Conservation (phyloP, 176 grass and related monocot genomes). For the Olyra latifolia region DNA sequence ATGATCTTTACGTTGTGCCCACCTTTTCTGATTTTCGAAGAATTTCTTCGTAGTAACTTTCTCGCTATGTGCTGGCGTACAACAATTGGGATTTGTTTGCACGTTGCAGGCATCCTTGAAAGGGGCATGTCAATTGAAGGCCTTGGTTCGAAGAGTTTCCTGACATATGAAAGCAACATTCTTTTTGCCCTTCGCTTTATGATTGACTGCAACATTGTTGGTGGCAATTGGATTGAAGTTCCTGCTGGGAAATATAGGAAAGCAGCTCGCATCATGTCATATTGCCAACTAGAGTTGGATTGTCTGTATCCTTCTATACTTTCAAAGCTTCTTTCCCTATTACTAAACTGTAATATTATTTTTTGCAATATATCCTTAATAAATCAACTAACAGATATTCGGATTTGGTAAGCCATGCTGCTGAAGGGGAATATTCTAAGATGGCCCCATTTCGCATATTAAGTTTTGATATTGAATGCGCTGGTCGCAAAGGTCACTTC, state of each 20-base stretch:
- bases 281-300: constrained; percentile 88
- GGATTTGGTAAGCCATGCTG: constrained; percentile 76
- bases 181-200: constrained; percentile 98
- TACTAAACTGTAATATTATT: constrained; percentile 5
- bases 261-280: constrained; percentile 62
- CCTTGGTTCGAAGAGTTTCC: constrained; percentile 77
- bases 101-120: constrained; percentile 78
- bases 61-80: background rate
- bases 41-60: background rate
- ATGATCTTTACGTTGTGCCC: background rate
- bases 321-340: constrained; percentile 25
- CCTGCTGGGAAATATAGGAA: constrained; percentile 89
- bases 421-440: constrained; percentile 89
- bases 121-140: constrained; percentile 85
- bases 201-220: constrained; percentile 93
- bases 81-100: constrained; percentile 23
- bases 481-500: constrained; percentile 93
- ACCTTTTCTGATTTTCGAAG: background rate
- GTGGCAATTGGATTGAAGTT: constrained; percentile 97
- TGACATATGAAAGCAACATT: constrained; percentile 98
- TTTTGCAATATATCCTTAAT: constrained; percentile 45
- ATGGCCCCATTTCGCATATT: constrained; percentile 95
- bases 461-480: constrained; percentile 99
- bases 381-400: constrained; percentile 63
- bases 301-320: constrained; percentile 77